Percentiles rank a stretch among this genome's conserved stretches.
phyloP scores from a whole-genome alignment of 345 rosid species.

The Melastoma malabathricum region DNA sequence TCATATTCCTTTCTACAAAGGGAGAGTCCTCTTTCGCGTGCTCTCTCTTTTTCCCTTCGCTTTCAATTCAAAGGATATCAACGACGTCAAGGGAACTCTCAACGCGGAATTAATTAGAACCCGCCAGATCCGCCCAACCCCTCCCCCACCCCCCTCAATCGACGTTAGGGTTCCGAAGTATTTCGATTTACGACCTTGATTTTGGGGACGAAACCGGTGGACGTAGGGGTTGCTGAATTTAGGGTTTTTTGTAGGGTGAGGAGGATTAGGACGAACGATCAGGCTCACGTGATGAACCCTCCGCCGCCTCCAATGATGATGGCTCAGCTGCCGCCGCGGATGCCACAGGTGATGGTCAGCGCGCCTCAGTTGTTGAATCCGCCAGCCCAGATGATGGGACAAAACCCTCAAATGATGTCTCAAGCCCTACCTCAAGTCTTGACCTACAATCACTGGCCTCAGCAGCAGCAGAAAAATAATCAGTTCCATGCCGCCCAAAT shows the following conservation, averaged over 20 bases:
- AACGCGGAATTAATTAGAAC: too few species aligned
- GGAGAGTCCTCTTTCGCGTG: too few species aligned
- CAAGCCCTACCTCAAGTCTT: conserved; percentile 18
- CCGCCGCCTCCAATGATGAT: conserved; percentile 10
- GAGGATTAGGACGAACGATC: conserved; percentile 34
- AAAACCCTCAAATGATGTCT: conserved; percentile 14
- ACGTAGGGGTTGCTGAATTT: neutral
- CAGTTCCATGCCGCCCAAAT: conserved; percentile 19
- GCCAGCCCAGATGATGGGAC: conserved; percentile 12
- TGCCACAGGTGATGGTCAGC: conserved; percentile 15
- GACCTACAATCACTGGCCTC: conserved; percentile 27
- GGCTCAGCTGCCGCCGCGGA: conserved; percentile 12
- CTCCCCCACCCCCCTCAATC: too few species aligned
- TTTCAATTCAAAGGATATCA: too few species aligned
- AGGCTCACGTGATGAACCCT: conserved; percentile 24
- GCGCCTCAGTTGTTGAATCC: conserved; percentile 23
- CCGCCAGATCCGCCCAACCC: too few species aligned
- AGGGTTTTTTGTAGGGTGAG: neutral
- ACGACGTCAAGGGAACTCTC: too few species aligned
- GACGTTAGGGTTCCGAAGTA: too few species aligned
- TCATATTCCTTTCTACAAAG: too few species aligned
- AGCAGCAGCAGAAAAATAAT: conserved; percentile 9
- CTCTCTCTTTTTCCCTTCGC: too few species aligned
- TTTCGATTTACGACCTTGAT: too few species aligned
- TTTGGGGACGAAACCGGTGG: too few species aligned